These are phyloP conservation scores for Boletus hoseneyae DNA, from an alignment of 1,284 basidiomycete species.

Conservation along the genomic window DNA sequence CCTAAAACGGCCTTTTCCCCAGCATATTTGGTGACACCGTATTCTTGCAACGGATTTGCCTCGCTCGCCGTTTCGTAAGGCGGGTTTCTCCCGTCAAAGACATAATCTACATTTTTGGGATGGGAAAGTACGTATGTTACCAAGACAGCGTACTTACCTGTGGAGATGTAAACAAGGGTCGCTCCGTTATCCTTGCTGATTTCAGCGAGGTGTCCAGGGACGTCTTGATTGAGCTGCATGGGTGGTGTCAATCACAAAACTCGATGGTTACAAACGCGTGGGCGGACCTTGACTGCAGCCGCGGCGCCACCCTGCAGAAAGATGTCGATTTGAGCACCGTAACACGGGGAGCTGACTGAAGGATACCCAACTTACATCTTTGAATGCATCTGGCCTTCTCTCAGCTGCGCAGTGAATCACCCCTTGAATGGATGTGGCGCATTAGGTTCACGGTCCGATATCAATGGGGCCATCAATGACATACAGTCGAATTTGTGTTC, in stretches of 20 bases:
- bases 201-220: constrained; percentile 60
- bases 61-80: constrained; percentile 65
- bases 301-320: constrained; percentile 51
- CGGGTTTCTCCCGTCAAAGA: constrained; percentile 81
- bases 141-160: constrained; percentile 43
- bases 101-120: constrained; percentile 58
- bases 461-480: constrained; percentile 20
- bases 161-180: constrained; percentile 74
- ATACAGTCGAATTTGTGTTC: constrained; percentile 63
- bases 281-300: constrained; percentile 54
- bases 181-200: constrained; percentile 55
- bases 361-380: constrained; percentile 49
- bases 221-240: constrained; percentile 62
- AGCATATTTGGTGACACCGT: constrained; percentile 73
- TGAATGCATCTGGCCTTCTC: constrained; percentile 77
- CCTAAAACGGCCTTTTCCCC: constrained; percentile 67
- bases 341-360: background rate
- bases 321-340: constrained; percentile 1
- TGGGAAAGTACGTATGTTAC: constrained; percentile 11
- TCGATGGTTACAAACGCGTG: background rate
- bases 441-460: background rate
- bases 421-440: constrained; percentile 43
- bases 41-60: constrained; percentile 76
- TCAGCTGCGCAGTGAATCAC: constrained; percentile 86
- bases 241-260: constrained; percentile 1